These are phyloP conservation scores for Collybia sp. DNA, from an alignment of 768 basidiomycete genomes.

Conservation along the genomic window DNA sequence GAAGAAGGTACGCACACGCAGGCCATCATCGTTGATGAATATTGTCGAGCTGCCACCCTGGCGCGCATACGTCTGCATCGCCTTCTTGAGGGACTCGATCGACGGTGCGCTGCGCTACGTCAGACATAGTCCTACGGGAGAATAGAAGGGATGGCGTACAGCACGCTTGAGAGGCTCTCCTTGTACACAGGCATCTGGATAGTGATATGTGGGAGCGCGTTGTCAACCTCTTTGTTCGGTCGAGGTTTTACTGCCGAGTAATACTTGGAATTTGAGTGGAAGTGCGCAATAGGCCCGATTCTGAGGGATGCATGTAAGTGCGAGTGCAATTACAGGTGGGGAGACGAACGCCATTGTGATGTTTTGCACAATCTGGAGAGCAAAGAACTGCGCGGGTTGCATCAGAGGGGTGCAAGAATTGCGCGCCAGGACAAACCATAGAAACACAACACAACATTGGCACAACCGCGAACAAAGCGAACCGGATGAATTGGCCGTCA, in stretches of 20 bases:
- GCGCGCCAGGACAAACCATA: conserved; percentile 31
- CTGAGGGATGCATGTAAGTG: conserved; percentile 18
- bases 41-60: conserved; percentile 79
- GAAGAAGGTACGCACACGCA: conserved; percentile 26
- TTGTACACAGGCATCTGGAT: conserved; percentile 89
- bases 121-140: background rate
- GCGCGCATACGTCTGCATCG: conserved; percentile 83
- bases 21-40: conserved; percentile 77
- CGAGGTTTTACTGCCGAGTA: conserved; percentile 67
- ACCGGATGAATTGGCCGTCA: conserved; percentile 56
- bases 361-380: conserved; percentile 67
- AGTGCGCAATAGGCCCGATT: conserved; percentile 78
- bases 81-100: conserved; percentile 70
- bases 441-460: conserved; percentile 77
- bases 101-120: conserved; percentile 47
- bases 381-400: conserved; percentile 57
- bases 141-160: conserved; percentile 35
- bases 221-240: conserved; percentile 41
- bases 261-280: conserved; percentile 74
- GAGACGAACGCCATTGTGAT: conserved; percentile 54
- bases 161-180: conserved; percentile 63
- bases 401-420: conserved; percentile 1
- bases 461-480: conserved; percentile 53
- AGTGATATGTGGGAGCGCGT: conserved; percentile 67
- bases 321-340: background rate